A percentile compares a stretch with the other conserved stretches of the same genome.
Evolutionary conservation across 129 eudicot species (phyloP).

Genomic region (Silybum marianum): DNA sequence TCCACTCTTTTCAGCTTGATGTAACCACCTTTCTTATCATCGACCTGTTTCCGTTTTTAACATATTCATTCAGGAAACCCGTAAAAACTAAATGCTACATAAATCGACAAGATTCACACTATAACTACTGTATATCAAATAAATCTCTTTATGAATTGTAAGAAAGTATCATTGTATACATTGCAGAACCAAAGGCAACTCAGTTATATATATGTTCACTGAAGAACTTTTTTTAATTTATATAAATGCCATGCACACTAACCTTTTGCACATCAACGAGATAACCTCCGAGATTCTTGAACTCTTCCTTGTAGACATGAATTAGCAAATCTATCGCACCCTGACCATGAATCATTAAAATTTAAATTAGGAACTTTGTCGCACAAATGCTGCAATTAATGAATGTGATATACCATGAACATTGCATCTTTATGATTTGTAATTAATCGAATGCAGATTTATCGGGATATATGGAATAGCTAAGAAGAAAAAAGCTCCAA

Average conservation of each 20-base stretch:
- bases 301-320: constrained; percentile 57
- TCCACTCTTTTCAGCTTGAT: constrained; percentile 59
- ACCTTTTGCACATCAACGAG: constrained; percentile 54
- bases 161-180: not conserved
- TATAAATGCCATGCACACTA: constrained; percentile 3
- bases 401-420: not conserved
- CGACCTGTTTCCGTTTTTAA: constrained; percentile 34
- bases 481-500: not conserved
- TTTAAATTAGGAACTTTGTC: not conserved
- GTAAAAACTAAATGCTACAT: not conserved
- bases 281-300: constrained; percentile 60
- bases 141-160: not conserved
- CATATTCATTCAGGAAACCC: not conserved
- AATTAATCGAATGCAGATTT: not conserved
- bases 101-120: not conserved
- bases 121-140: not conserved
- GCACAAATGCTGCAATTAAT: not conserved
- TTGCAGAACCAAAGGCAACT: not conserved
- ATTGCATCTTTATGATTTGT: not conserved
- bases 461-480: not conserved
- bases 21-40: constrained; percentile 41
- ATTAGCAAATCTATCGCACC: constrained; percentile 54
- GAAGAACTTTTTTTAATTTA: not conserved
- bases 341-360: constrained; percentile 20
- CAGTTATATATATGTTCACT: not conserved